Conservation (phyloP, 179 eudicot species). For the Carnegiea gigantea region DNA sequence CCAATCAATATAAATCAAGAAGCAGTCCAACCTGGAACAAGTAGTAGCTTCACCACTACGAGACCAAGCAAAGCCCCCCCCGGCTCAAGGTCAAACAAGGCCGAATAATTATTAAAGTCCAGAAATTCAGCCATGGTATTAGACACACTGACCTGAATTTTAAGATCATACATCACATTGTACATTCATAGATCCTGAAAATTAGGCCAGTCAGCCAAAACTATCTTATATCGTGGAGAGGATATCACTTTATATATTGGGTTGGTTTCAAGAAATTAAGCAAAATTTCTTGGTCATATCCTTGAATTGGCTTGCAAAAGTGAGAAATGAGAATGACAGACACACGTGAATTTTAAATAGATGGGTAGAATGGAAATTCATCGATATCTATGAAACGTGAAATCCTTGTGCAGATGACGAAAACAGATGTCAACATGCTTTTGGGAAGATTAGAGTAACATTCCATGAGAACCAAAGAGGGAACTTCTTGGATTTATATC, state of each 20-base stretch:
- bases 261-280: not conserved
- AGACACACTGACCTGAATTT: not conserved
- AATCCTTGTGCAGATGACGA: no score
- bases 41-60: no score
- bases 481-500: not conserved
- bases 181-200: not conserved
- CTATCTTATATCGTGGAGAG: not conserved
- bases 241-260: not conserved
- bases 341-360: no score
- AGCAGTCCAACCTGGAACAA: no score
- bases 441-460: not conserved
- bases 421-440: not conserved
- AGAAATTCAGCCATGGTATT: no score
- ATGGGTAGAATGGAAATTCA: not conserved
- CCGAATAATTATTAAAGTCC: no score
- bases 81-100: no score
- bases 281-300: not conserved
- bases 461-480: not conserved
- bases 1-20: no score
- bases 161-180: not conserved
- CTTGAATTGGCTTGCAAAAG: not conserved
- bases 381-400: not conserved
- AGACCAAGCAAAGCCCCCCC: no score
- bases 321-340: not conserved
- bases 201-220: not conserved